Evolutionary conservation across 2,329 filamentous ascomycete genomes (phyloP).

Genomic region (Balansia obtecta): DNA sequence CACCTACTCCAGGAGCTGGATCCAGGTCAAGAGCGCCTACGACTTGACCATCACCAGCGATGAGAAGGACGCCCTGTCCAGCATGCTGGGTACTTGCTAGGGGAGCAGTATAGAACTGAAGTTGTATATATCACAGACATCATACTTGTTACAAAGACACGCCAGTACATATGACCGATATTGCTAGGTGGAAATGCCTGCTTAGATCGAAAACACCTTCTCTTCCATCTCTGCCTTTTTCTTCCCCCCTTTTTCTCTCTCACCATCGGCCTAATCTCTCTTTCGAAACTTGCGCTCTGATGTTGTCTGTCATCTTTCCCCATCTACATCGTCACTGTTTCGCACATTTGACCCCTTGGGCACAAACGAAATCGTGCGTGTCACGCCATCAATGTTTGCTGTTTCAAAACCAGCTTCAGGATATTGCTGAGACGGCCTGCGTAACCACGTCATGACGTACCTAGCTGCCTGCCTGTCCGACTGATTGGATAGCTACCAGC

Average conservation of each 20-base stretch:
- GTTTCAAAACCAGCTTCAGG: neutral
- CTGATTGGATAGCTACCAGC: neutral
- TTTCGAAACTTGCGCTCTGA: neutral
- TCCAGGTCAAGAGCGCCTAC: conserved; percentile 67
- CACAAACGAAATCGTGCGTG: neutral
- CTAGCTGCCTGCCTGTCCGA: too few species aligned
- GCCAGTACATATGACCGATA: neutral
- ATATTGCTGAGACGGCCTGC: neutral
- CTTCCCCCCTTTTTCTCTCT: too few species aligned
- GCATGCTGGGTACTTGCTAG: conserved; percentile 23
- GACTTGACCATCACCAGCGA: conserved; percentile 53
- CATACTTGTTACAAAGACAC: neutral
- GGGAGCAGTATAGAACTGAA: neutral
- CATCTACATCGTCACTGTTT: neutral
- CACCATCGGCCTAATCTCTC: neutral
- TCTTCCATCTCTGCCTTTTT: too few species aligned
- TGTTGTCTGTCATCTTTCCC: neutral
- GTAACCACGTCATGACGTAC: neutral
- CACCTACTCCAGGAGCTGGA: conserved; percentile 65
- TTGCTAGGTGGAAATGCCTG: neutral
- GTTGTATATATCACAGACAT: neutral
- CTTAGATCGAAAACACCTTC: neutral
- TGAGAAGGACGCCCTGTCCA: conserved; percentile 56
- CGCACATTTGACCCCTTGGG: neutral
- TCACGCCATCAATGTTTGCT: neutral